Evolutionary conservation across 768 basidiomycete species (phyloP), one percentile per base, ranked within the genome.

Genomic region (Pulveroboletus sp.): DNA sequence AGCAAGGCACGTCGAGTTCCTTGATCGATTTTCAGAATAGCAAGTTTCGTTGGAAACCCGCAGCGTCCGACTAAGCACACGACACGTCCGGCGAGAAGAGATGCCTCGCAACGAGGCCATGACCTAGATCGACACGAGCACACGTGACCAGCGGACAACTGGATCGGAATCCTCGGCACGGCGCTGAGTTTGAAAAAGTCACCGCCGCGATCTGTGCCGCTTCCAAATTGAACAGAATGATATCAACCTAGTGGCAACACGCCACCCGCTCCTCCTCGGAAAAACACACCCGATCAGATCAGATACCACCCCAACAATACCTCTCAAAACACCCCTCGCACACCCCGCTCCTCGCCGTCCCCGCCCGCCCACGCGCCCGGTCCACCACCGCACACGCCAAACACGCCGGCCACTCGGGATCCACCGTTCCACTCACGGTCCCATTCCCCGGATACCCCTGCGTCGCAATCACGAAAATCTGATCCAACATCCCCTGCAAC

Each of bases 341-440:
- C 19, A 70, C 52, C 12, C 69, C 69, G 6, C 60, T 65, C 38
- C 68, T 52, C 8, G 27, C 17, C 29, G 56, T 57, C 3, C 66
- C 56, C 36, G 48, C 54, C 25, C 66, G 43, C 32, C 47, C 49
- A 3, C 75, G 62, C 9, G 72, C 72, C 17, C 77, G 71, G 40
- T 81, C 80, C 23, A 77, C 72, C 11, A 80, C 55, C 0, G 76
- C 78, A 45, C 80, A 81, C 5, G 77, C 76, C 17, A 82, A 56
- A 43, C 78, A 79, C 20, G 71, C 72, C 0, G 75, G 68, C 74
- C 75, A 81, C 21, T 77, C 59, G 0, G 62, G 49, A 17, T 77
- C 75, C 0, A 54, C 65, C 36, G 67, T 58, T 16, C 51, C 29
- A 16, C 60, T 59, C 14, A 68, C 44, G 17, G 56, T 32, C 4